phyloP scores from a whole-genome alignment of 139 green algal genomes.

The Edaphochlamys debaryana region DNA sequence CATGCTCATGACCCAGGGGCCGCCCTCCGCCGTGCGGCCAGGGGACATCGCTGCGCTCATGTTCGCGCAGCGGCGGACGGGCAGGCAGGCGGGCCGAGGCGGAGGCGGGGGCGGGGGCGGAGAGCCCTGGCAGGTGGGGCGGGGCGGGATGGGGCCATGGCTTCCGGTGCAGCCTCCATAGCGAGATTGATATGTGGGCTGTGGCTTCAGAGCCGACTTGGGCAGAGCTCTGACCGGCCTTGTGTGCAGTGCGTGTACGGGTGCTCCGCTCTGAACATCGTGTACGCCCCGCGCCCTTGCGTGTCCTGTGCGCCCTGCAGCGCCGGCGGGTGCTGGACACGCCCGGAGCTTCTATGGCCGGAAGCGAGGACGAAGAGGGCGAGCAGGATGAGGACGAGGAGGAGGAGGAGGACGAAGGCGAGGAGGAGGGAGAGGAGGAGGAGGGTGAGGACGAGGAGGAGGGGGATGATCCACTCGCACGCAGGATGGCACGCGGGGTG shows the following conservation, averaged over 20 bases:
- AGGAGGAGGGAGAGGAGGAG: neutral
- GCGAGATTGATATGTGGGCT: no score
- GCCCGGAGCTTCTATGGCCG: neutral
- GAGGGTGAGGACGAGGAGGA: conserved; percentile 32
- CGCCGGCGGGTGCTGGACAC: conserved; percentile 12
- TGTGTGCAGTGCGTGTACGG: no score
- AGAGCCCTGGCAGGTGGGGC: neutral
- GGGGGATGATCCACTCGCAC: neutral
- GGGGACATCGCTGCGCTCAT: neutral
- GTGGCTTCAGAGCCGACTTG: no score
- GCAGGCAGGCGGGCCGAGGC: neutral
- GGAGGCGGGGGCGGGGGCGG: neutral
- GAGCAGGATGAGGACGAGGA: neutral
- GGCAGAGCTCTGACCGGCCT: no score
- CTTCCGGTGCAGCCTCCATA: no score
- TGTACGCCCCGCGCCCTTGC: no score
- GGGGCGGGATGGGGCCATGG: neutral
- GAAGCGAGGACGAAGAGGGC: neutral
- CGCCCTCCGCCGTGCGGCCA: conserved; percentile 8
- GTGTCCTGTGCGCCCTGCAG: no score
- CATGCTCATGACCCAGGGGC: conserved; percentile 20
- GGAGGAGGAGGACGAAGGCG: conserved; percentile 12
- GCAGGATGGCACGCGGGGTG: neutral
- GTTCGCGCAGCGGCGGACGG: neutral
- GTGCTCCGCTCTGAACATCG: no score